phyloP scores from a whole-genome alignment of 768 basidiomycete species.

The Pulveroboletus frians region DNA sequence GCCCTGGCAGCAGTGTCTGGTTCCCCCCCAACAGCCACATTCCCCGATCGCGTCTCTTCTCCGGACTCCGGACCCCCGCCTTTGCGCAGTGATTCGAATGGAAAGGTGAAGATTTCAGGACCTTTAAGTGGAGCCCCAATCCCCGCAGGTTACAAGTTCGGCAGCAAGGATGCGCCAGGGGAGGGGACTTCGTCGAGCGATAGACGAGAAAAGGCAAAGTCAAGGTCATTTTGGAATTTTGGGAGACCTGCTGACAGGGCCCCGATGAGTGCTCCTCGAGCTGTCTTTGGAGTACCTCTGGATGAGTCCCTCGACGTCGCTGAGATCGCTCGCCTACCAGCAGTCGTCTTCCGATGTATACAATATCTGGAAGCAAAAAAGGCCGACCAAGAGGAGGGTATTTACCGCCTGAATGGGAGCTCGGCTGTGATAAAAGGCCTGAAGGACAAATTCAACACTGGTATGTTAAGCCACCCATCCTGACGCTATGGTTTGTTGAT shows the following conservation, averaged over 20 bases:
- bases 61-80: conserved; percentile 51
- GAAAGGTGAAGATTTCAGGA: conserved; percentile 83
- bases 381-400: conserved; percentile 95
- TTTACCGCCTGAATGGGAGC: conserved; percentile 92
- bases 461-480: conserved; percentile 38
- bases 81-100: conserved; percentile 45
- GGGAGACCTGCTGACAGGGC: conserved; percentile 53
- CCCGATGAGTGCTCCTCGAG: conserved; percentile 46
- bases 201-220: conserved; percentile 88
- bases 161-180: conserved; percentile 58
- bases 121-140: conserved; percentile 83
- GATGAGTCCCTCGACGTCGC: conserved; percentile 86
- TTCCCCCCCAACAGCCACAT: conserved; percentile 38
- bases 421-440: conserved; percentile 92
- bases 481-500: conserved; percentile 5
- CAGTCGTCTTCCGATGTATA: conserved; percentile 92
- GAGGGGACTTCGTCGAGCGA: conserved; percentile 47
- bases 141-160: conserved; percentile 88
- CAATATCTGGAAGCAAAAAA: conserved; percentile 92
- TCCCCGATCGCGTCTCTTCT: conserved; percentile 35
- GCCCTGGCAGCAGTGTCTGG: conserved; percentile 45
- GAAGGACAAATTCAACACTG: conserved; percentile 88
- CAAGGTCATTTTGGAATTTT: conserved; percentile 91
- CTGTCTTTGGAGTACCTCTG: conserved; percentile 85
- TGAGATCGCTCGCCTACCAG: conserved; percentile 85